Evolutionary conservation across 306 rosid genomes (phyloP).

Genomic region (Biancaea sappan): DNA sequence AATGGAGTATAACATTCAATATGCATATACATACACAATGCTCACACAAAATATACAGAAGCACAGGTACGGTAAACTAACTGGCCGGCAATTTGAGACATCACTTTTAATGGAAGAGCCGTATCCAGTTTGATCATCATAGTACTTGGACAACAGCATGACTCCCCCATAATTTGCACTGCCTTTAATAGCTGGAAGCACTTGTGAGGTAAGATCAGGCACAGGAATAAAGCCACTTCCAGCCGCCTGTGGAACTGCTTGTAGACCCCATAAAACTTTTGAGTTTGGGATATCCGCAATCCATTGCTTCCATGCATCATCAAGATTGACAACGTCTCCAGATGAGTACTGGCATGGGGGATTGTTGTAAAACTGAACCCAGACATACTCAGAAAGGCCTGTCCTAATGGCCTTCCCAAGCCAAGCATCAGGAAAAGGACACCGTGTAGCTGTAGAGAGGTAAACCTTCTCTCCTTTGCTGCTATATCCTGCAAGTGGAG

Average conservation of each 20-base stretch:
- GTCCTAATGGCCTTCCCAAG: conserved; percentile 57
- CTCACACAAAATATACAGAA: conserved; percentile 5
- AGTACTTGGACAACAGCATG: conserved; percentile 75
- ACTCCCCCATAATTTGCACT: conserved; percentile 69
- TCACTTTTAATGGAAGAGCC: conserved; percentile 57
- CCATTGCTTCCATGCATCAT: conserved; percentile 61
- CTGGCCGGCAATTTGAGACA: conserved; percentile 34
- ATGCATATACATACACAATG: conserved; percentile 2
- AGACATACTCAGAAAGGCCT: conserved; percentile 44
- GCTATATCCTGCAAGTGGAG: conserved; percentile 28
- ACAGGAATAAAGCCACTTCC: conserved; percentile 60
- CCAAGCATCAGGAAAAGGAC: conserved; percentile 66
- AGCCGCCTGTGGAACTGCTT: conserved; percentile 57
- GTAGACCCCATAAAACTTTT: conserved; percentile 57
- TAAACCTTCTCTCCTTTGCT: conserved; percentile 50
- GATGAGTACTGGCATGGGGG: conserved; percentile 41
- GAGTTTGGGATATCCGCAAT: conserved; percentile 43
- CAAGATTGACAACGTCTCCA: conserved; percentile 42
- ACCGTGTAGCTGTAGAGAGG: conserved; percentile 62
- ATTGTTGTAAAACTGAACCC: conserved; percentile 30
- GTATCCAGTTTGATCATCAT: conserved; percentile 57
- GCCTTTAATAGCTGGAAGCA: conserved; percentile 56
- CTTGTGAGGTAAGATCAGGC: conserved; percentile 40
- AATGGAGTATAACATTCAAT: neutral
- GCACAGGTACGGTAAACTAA: neutral